A percentile compares a stretch with the other conserved stretches of the same genome.
Conservation (phyloP, 768 basidiomycete species). For the Holtermanniella nyarrowii region DNA sequence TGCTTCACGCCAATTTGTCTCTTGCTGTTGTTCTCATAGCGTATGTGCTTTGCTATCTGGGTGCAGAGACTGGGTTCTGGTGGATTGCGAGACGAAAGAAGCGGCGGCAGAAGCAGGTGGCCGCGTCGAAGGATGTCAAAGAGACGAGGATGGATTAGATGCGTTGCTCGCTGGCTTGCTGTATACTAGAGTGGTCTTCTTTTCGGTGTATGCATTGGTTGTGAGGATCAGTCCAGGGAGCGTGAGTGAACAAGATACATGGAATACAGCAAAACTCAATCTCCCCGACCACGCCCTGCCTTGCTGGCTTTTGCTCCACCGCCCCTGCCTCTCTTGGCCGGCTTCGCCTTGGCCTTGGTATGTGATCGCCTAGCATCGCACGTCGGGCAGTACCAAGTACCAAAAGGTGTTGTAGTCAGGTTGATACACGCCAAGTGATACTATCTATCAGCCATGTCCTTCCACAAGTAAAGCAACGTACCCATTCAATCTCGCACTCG, state of each 20-base stretch:
- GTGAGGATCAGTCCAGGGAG: neutral
- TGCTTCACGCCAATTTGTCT: neutral
- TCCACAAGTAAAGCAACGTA: constrained; percentile 21
- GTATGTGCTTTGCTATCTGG: neutral
- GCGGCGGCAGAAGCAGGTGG: neutral
- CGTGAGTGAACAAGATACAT: neutral
- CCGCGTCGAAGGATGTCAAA: neutral
- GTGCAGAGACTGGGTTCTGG: neutral
- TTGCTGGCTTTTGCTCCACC: constrained; percentile 7
- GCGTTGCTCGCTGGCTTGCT: neutral
- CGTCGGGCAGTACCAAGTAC: constrained; percentile 31
- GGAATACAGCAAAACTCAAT: neutral
- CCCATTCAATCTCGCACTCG: constrained; percentile 42
- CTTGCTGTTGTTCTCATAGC: neutral
- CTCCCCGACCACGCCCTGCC: neutral
- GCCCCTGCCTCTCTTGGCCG: constrained; percentile 18
- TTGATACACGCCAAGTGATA: constrained; percentile 32
- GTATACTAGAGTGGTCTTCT: neutral
- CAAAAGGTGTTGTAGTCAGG: constrained; percentile 23
- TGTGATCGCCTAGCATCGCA: constrained; percentile 14
- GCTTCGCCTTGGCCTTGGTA: constrained; percentile 12
- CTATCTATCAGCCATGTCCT: constrained; percentile 9
- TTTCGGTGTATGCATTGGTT: neutral
- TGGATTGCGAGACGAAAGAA: neutral
- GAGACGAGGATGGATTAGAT: neutral